phyloP scores from a whole-genome alignment of 1,139 yeast genomes.

The Kodamaea ohmeri region DNA sequence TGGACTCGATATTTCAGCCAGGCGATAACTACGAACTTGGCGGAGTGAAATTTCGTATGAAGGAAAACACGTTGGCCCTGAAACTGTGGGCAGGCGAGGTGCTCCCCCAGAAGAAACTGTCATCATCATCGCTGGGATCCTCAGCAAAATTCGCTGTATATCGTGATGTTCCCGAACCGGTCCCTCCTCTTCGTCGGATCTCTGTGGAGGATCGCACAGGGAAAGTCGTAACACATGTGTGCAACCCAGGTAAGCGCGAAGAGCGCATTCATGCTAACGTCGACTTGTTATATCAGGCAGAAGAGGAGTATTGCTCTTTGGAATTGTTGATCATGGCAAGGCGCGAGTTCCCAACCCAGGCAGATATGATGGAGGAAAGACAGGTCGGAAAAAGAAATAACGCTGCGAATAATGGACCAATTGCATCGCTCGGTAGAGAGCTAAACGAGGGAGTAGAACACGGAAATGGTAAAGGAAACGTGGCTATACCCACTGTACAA shows the following conservation, averaged over 20 bases:
- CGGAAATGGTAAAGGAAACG: neutral
- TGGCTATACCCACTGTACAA: too few relatives aligned
- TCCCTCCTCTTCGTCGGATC: neutral
- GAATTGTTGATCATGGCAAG: slow-evolving; percentile 51
- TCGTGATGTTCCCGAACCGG: slow-evolving; percentile 25
- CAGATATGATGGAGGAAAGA: slow-evolving; percentile 1
- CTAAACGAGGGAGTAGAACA: neutral
- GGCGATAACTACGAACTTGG: slow-evolving; percentile 38
- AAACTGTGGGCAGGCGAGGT: slow-evolving; percentile 70
- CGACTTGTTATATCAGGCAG: slow-evolving; percentile 49
- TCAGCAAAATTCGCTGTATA: slow-evolving; percentile 38
- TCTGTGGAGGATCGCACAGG: slow-evolving; percentile 37
- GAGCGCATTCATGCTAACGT: slow-evolving; percentile 66
- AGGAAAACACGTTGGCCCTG: slow-evolving; percentile 62
- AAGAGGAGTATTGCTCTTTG: slow-evolving; percentile 53
- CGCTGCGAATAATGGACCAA: neutral
- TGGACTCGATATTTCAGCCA: slow-evolving; percentile 29
- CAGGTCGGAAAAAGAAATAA: too few relatives aligned
- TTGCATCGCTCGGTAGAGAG: too few relatives aligned
- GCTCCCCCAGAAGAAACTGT: slow-evolving; percentile 35
- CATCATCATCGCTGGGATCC: slow-evolving; percentile 13
- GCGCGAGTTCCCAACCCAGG: slow-evolving; percentile 7
- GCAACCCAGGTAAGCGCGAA: slow-evolving; percentile 55
- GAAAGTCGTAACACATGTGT: slow-evolving; percentile 45
- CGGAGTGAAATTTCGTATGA: slow-evolving; percentile 47